Base-by-base conservation (phyloP, 495 filamentous ascomycete species). In the Talaromyces stipitatus region DNA sequence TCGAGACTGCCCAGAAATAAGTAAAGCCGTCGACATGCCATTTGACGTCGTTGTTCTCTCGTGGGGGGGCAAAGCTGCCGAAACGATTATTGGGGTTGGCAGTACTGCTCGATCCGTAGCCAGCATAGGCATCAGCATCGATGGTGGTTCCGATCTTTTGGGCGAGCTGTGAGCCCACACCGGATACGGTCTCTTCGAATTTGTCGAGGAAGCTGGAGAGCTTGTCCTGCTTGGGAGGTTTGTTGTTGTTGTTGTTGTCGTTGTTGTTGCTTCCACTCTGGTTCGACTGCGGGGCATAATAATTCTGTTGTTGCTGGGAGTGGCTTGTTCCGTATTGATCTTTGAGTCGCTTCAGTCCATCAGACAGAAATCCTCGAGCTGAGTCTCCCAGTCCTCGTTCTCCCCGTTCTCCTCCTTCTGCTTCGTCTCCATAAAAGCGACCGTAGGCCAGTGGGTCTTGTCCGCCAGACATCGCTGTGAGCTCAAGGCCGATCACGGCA, bases 1-100 rank as follows among this genome's bases (percentile, higher is more conserved):
- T 69, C 38, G 86, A 91, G 0, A 97, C 89, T 14, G 92, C 92
- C 79, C 85, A 91, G 74, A 97, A 90, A 64, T 97, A 97, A 1
- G 84, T 84, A 64, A 89, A 92, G 2, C 89, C 92, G 70, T 97
- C 92, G 22, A 97, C 90, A 75, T 89, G 94, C 90, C 91, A 96
- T 72, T 97, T 96, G 32, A 78, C 79, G 53, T 84, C 78, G 59
- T 89, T 88, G 12, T 78, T 77, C 50, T 79, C 73, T 24, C 84
- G 73, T 12, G 81, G 71, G 4, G 89, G 86, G 2, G 88, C 88
- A 72, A 97, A 97, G 60, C 89, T 95, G 36, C 83, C 80, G 70
- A 85, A 96, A 30, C 91, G 82, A 60, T 92, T 78, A 50, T 82
- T 74, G 38, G 78, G 68, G 47, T 69, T 68, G 45, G 75, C 69